Conservation (phyloP, 495 filamentous ascomycete genomes). For the Recurvomyces mirabilis region DNA sequence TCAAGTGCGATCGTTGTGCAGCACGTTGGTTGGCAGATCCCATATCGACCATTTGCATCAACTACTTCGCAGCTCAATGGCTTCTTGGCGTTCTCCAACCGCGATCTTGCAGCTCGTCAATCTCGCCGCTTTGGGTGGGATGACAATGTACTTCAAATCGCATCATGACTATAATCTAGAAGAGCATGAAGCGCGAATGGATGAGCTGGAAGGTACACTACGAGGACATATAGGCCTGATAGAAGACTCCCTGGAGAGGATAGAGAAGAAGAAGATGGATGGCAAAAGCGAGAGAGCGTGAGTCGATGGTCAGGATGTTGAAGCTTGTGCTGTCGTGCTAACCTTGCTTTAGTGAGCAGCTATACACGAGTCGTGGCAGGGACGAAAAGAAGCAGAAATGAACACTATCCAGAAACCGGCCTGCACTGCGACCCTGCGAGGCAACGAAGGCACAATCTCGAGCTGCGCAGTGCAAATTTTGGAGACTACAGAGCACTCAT, state of each 20-base stretch:
- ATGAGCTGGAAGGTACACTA: constrained; percentile 38
- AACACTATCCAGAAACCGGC: too few species aligned
- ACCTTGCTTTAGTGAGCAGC: background rate
- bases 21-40: too few species aligned
- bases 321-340: background rate
- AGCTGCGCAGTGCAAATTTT: too few species aligned
- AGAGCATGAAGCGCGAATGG: constrained; percentile 38
- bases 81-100: too few species aligned
- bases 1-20: too few species aligned
- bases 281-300: constrained; percentile 15
- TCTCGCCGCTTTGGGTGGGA: constrained; percentile 27
- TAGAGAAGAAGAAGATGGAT: constrained; percentile 25
- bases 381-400: constrained; percentile 17
- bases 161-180: constrained; percentile 35
- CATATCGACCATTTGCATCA: too few species aligned
- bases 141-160: constrained; percentile 27
- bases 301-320: background rate
- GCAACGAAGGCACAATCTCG: too few species aligned
- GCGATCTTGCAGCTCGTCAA: constrained; percentile 24
- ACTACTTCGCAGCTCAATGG: too few species aligned
- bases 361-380: constrained; percentile 11
- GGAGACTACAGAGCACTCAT: too few species aligned
- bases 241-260: constrained; percentile 34
- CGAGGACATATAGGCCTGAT: constrained; percentile 39
- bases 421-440: too few species aligned